Percentiles rank a stretch among this genome's conserved stretches.
Conservation (phyloP, 768 basidiomycete genomes). For the Lentinula edodes region DNA sequence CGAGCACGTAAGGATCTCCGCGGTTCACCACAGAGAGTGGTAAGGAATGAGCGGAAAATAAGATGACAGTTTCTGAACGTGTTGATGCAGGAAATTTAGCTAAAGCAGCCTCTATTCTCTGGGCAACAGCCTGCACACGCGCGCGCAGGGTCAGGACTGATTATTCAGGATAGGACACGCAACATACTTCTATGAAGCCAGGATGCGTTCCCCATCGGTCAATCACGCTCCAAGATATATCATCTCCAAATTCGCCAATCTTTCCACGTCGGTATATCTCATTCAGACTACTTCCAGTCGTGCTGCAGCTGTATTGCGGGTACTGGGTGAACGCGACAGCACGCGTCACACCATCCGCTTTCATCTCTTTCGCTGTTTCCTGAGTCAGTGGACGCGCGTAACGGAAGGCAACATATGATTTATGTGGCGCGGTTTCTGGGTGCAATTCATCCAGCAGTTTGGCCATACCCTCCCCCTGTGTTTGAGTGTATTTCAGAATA, state of each 20-base stretch:
- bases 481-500: conserved; percentile 82
- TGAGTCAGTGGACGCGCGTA: conserved; percentile 88
- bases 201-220: conserved; percentile 97
- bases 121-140: conserved; percentile 71
- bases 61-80: conserved; percentile 71
- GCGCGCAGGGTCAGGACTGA: neutral
- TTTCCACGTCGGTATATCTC: conserved; percentile 73
- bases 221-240: conserved; percentile 93
- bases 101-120: conserved; percentile 80
- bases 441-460: conserved; percentile 90
- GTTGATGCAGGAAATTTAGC: conserved; percentile 67
- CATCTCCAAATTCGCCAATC: conserved; percentile 52
- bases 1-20: conserved; percentile 94
- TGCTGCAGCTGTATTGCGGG: conserved; percentile 97
- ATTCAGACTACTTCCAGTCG: conserved; percentile 95
- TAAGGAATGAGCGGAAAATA: conserved; percentile 97
- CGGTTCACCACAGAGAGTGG: conserved; percentile 99
- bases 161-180: neutral
- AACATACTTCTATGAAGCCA: conserved; percentile 85
- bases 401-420: conserved; percentile 93
- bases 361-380: conserved; percentile 77
- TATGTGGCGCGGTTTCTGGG: conserved; percentile 91
- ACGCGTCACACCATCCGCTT: conserved; percentile 82
- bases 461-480: conserved; percentile 89
- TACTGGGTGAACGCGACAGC: conserved; percentile 98